Percentiles rank a stretch among this genome's conserved stretches.
These are phyloP conservation scores for Boletellus sp. DNA, from an alignment of 1,284 basidiomycete genomes.

Conservation along the genomic window DNA sequence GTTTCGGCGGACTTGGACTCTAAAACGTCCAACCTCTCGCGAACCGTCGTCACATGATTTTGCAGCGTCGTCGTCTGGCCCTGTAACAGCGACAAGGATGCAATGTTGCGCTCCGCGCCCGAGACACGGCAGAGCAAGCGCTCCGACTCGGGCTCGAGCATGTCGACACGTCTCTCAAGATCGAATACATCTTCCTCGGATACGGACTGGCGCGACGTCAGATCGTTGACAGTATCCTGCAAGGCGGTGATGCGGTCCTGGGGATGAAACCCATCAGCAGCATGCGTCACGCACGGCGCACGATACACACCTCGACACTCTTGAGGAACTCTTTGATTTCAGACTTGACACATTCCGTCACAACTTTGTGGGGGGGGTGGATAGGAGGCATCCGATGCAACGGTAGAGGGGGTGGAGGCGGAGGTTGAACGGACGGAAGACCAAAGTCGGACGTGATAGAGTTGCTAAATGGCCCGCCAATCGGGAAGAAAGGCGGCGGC, in stretches of 20 bases:
- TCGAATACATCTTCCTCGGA: constrained; percentile 40
- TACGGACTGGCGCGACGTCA: constrained; percentile 25
- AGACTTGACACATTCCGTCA: constrained; percentile 20
- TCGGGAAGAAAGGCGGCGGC: constrained; percentile 18
- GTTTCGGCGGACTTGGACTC: constrained; percentile 11
- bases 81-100: constrained; percentile 38
- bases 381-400: constrained; percentile 13
- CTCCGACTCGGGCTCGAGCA: constrained; percentile 36
- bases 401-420: constrained; percentile 1
- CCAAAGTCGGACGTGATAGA: constrained; percentile 24
- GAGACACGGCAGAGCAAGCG: constrained; percentile 30
- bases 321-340: constrained; percentile 25
- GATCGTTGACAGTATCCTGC: constrained; percentile 17
- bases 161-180: constrained; percentile 40
- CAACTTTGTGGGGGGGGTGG: constrained; percentile 12
- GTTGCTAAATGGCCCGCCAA: constrained; percentile 20
- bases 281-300: neutral
- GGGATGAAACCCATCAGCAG: constrained; percentile 4
- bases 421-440: constrained; percentile 15
- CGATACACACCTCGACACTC: constrained; percentile 18
- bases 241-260: constrained; percentile 26
- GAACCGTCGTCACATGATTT: constrained; percentile 37
- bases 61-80: constrained; percentile 21
- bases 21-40: constrained; percentile 29
- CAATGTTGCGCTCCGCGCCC: constrained; percentile 31